Percentiles rank a stretch among this genome's conserved stretches.
Conservation (phyloP, 73 alveolate genomes). For the Paramecium pentaurelia region DNA sequence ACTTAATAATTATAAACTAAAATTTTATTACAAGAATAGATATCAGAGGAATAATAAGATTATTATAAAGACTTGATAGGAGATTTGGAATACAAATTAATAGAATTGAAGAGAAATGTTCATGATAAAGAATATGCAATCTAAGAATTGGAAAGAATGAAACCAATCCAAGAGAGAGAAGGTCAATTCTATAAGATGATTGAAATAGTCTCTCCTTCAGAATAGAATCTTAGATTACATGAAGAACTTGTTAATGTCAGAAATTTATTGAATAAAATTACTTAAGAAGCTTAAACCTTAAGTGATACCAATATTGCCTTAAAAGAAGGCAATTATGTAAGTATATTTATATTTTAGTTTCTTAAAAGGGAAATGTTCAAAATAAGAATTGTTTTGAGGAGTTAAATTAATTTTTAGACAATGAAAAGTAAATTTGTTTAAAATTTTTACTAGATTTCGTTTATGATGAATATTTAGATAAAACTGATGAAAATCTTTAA, state of each 20-base stretch:
- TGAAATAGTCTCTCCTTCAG: constrained; percentile 24
- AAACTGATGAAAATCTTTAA: no score
- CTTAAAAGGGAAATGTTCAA: no score
- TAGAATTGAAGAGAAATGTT: constrained; percentile 28
- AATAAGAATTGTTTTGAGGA: no score
- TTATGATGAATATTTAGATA: no score
- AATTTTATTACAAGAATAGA: constrained; percentile 29
- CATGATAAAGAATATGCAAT: not conserved
- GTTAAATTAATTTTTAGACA: no score
- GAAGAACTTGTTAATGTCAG: constrained; percentile 50
- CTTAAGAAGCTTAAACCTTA: not conserved
- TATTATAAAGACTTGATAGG: constrained; percentile 41
- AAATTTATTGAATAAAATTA: not conserved
- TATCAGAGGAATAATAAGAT: constrained; percentile 13
- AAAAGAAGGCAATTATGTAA: no score
- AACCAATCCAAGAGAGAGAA: constrained; percentile 49
- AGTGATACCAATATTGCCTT: no score
- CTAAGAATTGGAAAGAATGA: constrained; percentile 39
- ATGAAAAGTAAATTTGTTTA: no score
- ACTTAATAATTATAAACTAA: not conserved
- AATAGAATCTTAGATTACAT: constrained; percentile 42
- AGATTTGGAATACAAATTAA: constrained; percentile 49
- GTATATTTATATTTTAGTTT: no score
- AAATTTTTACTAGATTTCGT: no score
- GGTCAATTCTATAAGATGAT: not conserved